Conservation (phyloP, 2,329 filamentous ascomycete genomes). For the Pyrenophora teres region DNA sequence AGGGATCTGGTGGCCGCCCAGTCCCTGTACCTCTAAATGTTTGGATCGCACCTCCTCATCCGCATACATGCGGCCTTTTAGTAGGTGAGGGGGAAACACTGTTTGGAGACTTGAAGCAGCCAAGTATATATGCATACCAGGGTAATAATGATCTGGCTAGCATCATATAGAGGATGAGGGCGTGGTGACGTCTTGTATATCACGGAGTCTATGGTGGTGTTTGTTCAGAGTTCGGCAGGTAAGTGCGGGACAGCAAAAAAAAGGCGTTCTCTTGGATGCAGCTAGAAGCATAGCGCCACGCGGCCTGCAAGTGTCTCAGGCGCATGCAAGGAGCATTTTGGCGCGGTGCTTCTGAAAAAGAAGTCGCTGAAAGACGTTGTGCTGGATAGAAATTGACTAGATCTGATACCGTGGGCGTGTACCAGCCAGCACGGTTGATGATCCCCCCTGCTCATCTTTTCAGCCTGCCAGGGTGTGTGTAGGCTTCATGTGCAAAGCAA, state of each 20-base stretch:
- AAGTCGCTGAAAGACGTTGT: constrained; percentile 19
- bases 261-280: constrained; percentile 22
- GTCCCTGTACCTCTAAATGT: constrained; percentile 74
- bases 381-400: constrained; percentile 41
- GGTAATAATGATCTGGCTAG: too few relatives aligned
- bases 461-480: not conserved
- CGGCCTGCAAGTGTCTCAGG: constrained; percentile 18
- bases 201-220: constrained; percentile 10
- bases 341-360: constrained; percentile 19
- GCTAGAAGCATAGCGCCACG: constrained; percentile 18
- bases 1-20: constrained; percentile 95
- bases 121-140: too few relatives aligned
- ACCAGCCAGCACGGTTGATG: constrained; percentile 17
- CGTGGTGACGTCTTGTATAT: constrained; percentile 16
- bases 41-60: not conserved
- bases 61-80: too few relatives aligned
- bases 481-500: too few relatives aligned
- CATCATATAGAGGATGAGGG: too few relatives aligned
- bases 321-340: constrained; percentile 23
- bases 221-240: constrained; percentile 16
- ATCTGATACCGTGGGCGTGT: constrained; percentile 24
- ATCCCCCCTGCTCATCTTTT: constrained; percentile 25
- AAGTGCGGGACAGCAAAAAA: constrained; percentile 16
- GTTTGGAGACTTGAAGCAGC: too few relatives aligned
- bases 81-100: too few relatives aligned